Evolutionary conservation across 352 stramenopile species (phyloP), one percentile per base, ranked within the genome.

Genomic region (Phytophthora meadii): DNA sequence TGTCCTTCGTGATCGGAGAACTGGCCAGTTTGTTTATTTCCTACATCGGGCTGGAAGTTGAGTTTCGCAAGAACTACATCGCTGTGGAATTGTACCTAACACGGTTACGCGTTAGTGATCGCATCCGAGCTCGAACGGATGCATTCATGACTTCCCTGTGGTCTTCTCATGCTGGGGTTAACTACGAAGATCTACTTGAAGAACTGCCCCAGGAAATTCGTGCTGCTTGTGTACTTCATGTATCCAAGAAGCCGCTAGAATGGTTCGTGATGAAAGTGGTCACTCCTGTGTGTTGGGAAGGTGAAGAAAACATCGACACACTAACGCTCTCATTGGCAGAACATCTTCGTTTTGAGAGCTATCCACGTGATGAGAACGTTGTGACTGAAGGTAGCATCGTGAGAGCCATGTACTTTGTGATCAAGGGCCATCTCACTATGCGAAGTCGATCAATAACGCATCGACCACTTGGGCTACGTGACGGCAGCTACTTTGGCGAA

Each of bases 1-100:
- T 86, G 72, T 70, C 78, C 0, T 79, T 82, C 51, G 77, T 90
- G 64, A 77, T 90, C 46, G 68, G 74, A 4, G 76, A 88, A 41
- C 65, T 83, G 25, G 73, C 79, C 0, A 85, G 75, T 10, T 27
- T 90, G n/a, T 88, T 86, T 71, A 48, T 77, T 0, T 87, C 74
- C n/a, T 84, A 74, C 61, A 85, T 80, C 49, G 75, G 77, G 58
- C 82, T 87, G 59, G 77, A 90, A 51, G 79, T 90, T 12, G 72
- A 85, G 42, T 89, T 89, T 45, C 78, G 78, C 11, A 82, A 84
- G 39, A 79, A 80, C 30, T 74, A 89, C 48, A 81, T 87, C 32
- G 76, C 79, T 5, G 76, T 87, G 3, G 65, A 79, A 37, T 41
- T 76, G n/a, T 90, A 87, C 49, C 44, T 90, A 1, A 62, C 75